phyloP scores from a whole-genome alignment of 2,329 filamentous ascomycete species.

The Trichoderma gracile region DNA sequence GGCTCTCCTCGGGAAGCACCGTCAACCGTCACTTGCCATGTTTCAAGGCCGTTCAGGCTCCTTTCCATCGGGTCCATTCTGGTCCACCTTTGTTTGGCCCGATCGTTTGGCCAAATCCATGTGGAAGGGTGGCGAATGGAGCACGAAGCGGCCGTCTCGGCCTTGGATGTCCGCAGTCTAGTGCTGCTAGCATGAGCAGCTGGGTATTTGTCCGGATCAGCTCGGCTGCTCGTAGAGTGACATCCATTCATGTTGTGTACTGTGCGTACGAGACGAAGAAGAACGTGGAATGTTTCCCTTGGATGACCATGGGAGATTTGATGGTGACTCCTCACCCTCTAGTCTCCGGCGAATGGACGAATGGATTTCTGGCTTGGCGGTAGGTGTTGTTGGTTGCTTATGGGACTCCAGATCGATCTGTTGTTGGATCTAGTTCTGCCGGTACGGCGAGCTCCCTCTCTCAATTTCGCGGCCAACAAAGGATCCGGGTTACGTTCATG shows the following conservation, averaged over 20 bases:
- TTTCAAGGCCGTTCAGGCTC: background rate
- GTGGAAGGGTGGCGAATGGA: slow-evolving; percentile 10
- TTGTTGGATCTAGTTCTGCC: background rate
- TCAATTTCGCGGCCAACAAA: background rate
- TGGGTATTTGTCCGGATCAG: background rate
- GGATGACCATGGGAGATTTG: background rate
- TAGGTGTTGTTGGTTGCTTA: background rate
- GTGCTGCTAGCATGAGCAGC: background rate
- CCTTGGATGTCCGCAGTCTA: background rate
- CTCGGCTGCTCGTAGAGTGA: background rate
- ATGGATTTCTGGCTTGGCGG: background rate
- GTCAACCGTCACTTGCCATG: background rate
- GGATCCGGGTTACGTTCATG: background rate
- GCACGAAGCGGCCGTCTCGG: background rate
- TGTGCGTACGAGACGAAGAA: background rate
- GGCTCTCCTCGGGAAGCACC: background rate
- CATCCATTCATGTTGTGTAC: background rate
- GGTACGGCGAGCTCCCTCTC: background rate
- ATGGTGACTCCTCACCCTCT: background rate
- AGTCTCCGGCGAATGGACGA: background rate
- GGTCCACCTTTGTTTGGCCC: slow-evolving; percentile 1
- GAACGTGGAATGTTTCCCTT: background rate
- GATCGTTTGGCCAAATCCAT: background rate
- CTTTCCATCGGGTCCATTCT: background rate
- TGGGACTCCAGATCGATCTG: slow-evolving; percentile 2